Conservation (phyloP, 192 early-diverging fungal species). For the Rhizophagus prolifer region DNA sequence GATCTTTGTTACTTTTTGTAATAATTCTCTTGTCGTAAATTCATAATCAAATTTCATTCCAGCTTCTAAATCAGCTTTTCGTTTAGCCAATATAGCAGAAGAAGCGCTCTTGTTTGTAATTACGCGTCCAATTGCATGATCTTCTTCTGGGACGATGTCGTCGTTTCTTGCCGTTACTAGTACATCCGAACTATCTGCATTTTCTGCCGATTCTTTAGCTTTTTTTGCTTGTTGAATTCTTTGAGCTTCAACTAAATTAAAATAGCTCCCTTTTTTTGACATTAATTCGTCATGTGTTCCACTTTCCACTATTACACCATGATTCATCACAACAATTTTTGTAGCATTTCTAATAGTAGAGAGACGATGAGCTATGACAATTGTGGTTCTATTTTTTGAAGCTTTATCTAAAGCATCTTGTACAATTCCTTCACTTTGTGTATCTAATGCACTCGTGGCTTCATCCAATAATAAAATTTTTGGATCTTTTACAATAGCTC, state of each 20-base stretch:
- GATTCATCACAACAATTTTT: constrained; percentile 75
- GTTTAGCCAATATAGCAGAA: constrained; percentile 13
- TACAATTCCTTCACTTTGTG: constrained; percentile 69
- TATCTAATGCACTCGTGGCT: constrained; percentile 86
- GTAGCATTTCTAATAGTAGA: constrained; percentile 82
- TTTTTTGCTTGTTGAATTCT: constrained; percentile 42
- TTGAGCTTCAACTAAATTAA: constrained; percentile 59
- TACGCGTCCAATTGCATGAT: background rate
- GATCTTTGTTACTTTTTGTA: constrained; percentile 4
- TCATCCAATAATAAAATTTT: constrained; percentile 87
- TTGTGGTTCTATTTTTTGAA: constrained; percentile 72
- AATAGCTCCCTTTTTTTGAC: constrained; percentile 50
- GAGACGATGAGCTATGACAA: constrained; percentile 82
- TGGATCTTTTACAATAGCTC: constrained; percentile 88
- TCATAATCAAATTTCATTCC: constrained; percentile 8
- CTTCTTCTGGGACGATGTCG: constrained; percentile 24
- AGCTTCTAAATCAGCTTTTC: constrained; percentile 19
- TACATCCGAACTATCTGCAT: background rate
- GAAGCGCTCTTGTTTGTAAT: constrained; percentile 13
- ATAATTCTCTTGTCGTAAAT: constrained; percentile 19
- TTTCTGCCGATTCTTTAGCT: constrained; percentile 13
- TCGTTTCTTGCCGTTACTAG: background rate
- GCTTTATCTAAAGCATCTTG: constrained; percentile 79
- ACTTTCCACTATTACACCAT: constrained; percentile 61
- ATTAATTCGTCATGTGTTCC: constrained; percentile 75